Base-by-base conservation (phyloP, 768 basidiomycete species). In the Trametes villosa region DNA sequence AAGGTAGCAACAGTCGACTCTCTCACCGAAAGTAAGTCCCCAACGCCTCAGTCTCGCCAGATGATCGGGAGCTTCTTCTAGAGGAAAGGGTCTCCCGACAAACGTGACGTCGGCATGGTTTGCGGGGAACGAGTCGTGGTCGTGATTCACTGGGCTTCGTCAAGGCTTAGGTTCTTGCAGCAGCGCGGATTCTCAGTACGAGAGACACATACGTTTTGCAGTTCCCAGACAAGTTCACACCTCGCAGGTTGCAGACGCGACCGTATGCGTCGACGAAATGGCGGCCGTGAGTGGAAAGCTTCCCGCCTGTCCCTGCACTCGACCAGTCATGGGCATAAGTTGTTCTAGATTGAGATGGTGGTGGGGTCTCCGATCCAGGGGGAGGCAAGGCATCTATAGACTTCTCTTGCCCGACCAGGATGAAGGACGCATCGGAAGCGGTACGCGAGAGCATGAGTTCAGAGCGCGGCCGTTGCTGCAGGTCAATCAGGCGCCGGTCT, bases 1-100 rank as follows among this genome's bases (percentile, higher is more conserved):
- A 9, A 55, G 29, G 4, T 13, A n/a, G n/a, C n/a, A n/a, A n/a
- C n/a, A n/a, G 6, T n/a, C n/a, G 18, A 20, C 53, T n/a, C 1
- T 79, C 89, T 22, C 66, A 94, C 94, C 79, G 70, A 94, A 92
- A 0, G 91, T 89, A 66, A 96, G 74, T 0, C 95, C 94, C 95
- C 93, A 96, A 73, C 92, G 78, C 45, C 91, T 78, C 36, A 96
- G 74, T 49, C 94, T 79, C 5, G 88, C 79, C 69, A 94, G 87
- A 67, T 95, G 93, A 56, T 91, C 87, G 30, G 83, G 89, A 0
- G 96, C 96, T 63, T 98, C 91, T 45, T 88, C 85, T 2, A 98
- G 77, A 11, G 96, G 90, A 71, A 98, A 98, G 0, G 97, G 97
- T 20, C 94, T 79, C 12, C 91, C 91, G 26, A 96, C 89, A 71